phyloP scores from a whole-genome alignment of 2,329 filamentous ascomycete genomes.

The Colletotrichum liaoningense region DNA sequence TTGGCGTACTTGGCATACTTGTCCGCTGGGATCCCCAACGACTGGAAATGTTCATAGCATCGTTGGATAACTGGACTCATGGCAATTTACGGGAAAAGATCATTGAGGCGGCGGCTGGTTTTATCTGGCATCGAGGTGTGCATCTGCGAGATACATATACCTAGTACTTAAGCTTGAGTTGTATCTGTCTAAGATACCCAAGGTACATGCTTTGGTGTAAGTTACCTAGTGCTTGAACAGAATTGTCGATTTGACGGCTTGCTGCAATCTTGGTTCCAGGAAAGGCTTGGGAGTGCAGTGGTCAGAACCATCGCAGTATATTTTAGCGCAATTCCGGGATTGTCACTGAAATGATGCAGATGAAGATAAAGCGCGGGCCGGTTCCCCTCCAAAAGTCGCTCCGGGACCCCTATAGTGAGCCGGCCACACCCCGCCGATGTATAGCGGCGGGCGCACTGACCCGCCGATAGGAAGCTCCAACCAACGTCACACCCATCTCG shows the following conservation, averaged over 20 bases:
- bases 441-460: neutral
- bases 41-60: conserved; percentile 6
- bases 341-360: neutral
- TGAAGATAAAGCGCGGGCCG: no score
- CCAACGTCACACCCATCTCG: conserved; percentile 21
- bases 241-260: neutral
- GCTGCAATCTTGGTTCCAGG: neutral
- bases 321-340: neutral
- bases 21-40: conserved; percentile 7
- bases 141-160: neutral
- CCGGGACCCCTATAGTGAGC: no score
- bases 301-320: neutral
- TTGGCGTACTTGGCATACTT: conserved; percentile 21
- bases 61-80: conserved; percentile 12
- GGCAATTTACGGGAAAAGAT: conserved; percentile 18
- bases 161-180: neutral
- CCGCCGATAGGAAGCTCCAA: neutral
- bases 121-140: neutral
- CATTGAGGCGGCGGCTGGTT: neutral
- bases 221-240: neutral
- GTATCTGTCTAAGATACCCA: neutral
- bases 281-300: neutral
- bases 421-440: no score
- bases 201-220: neutral
- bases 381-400: no score